Base-by-base conservation (phyloP, 2,329 filamentous ascomycete species). In the Pseudonectria foliicola region DNA sequence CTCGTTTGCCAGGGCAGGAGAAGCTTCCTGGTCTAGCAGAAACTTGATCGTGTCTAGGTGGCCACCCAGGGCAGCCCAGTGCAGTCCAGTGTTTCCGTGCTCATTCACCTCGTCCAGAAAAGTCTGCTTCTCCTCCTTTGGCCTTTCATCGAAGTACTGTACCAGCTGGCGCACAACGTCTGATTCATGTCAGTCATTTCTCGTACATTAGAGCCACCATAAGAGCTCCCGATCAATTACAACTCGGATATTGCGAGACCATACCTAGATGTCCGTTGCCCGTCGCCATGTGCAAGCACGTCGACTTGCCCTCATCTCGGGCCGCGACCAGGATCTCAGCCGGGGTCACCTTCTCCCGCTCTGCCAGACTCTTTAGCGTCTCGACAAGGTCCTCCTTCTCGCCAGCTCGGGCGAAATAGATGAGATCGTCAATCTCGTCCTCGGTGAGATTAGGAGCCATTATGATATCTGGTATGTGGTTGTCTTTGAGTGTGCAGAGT, bases 1-100 rank as follows among this genome's bases (percentile, higher is more conserved):
- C 54, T 81, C 77, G 56, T 96, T 96, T 53, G 80, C 80, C 23
- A 87, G 66, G 10, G 79, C 79, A 4, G 88, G 80, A 39, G 87
- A 82, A 2, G 88, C 88, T 3, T 87, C 88, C 3, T 77, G 69
- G 29, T 80, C 77, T 2, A 95, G 70, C 10, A 98, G 71, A 1
- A 79, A 63, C 65, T 89, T 85, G 6, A 95, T 86, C 4, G 80
- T 76, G 6, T 81, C 75, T 3, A 96, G 66, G 53, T 95, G 89
- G 2, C 89, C 89, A 35, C 93, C 92, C 36, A 95, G 67, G 1
- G 87, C 85, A 0, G 90, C 90, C 89, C 89, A 96, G 64, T 98
- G 92, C 38, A 98, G 68, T 1, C 87, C 77, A 1, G 90, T 95
- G 65, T 95, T 96, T 29, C 88, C 89, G 29, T 84, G 82, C 42